These are phyloP conservation scores for Jamesozyma spencerorum DNA, from an alignment of 805 yeast genomes.

Conservation along the genomic window DNA sequence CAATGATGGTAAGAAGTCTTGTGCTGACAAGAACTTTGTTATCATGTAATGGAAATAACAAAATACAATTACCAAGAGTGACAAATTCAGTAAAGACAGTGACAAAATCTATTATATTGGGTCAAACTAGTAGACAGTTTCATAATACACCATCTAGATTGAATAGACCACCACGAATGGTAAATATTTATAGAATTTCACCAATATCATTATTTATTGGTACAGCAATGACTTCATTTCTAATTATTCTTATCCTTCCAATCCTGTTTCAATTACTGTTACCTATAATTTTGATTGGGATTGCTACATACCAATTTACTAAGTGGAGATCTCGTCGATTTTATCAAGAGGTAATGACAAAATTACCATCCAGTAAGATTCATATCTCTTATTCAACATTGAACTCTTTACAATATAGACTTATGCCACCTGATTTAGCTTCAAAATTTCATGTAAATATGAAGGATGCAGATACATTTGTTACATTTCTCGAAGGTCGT, in stretches of 20 bases:
- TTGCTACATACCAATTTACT: conserved; percentile 18
- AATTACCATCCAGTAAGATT: conserved; percentile 12
- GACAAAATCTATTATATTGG: too few relatives aligned
- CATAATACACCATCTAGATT: too few relatives aligned
- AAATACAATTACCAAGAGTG: too few relatives aligned
- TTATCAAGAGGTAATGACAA: conserved; percentile 10
- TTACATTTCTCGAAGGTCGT: conserved; percentile 11
- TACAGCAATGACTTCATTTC: conserved; percentile 3
- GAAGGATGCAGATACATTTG: conserved; percentile 6
- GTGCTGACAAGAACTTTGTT: too few relatives aligned
- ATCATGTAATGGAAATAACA: too few relatives aligned
- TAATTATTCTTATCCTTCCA: conserved; percentile 10
- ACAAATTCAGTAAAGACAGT: too few relatives aligned
- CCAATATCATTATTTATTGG: conserved; percentile 11
- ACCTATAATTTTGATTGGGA: conserved; percentile 17
- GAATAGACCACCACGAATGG: conserved; percentile 1
- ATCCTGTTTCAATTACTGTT: conserved; percentile 14
- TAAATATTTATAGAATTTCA: conserved; percentile 9
- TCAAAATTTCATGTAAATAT: conserved; percentile 3
- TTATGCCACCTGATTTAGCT: conserved; percentile 4
- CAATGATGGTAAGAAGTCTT: too few relatives aligned
- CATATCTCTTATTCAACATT: conserved; percentile 11
- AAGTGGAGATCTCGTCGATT: conserved; percentile 16
- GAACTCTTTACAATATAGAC: conserved; percentile 11
- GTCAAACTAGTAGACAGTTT: too few relatives aligned